Evolutionary conservation across 257 asterid species (phyloP).

Genomic region (Rubia yunnanensis): DNA sequence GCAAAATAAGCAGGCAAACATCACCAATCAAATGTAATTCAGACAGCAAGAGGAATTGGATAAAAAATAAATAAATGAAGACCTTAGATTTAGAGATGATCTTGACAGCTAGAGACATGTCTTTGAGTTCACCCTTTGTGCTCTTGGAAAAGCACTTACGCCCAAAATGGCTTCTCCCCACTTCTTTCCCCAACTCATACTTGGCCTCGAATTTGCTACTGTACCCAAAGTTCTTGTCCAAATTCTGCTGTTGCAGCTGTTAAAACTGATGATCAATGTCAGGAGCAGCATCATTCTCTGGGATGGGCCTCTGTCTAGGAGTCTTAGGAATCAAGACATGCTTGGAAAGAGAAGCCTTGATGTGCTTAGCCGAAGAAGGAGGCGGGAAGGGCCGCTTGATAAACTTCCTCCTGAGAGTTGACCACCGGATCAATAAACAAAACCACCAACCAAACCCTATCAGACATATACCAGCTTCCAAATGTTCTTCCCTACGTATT

Average conservation of each 20-base stretch:
- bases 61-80: too few species aligned
- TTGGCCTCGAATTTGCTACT: constrained; percentile 76
- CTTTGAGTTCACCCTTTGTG: constrained; percentile 70
- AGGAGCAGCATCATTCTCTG: constrained; percentile 38
- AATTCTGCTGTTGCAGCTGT: constrained; percentile 28
- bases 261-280: constrained; percentile 25
- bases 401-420: constrained; percentile 65
- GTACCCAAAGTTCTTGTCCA: constrained; percentile 81
- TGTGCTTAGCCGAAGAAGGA: constrained; percentile 94
- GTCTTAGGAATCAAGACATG: constrained; percentile 64
- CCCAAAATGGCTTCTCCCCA: constrained; percentile 93
- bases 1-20: neutral
- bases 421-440: too few species aligned
- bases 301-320: constrained; percentile 64
- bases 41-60: too few species aligned
- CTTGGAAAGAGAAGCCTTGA: constrained; percentile 69
- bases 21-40: too few species aligned
- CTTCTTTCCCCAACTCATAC: constrained; percentile 89
- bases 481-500: too few species aligned
- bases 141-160: constrained; percentile 79
- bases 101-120: constrained; percentile 63
- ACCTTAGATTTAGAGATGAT: too few species aligned
- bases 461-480: too few species aligned
- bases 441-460: too few species aligned
- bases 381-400: constrained; percentile 83